phyloP scores from a whole-genome alignment of 1,139 yeast species.

The Candida smagusa region DNA sequence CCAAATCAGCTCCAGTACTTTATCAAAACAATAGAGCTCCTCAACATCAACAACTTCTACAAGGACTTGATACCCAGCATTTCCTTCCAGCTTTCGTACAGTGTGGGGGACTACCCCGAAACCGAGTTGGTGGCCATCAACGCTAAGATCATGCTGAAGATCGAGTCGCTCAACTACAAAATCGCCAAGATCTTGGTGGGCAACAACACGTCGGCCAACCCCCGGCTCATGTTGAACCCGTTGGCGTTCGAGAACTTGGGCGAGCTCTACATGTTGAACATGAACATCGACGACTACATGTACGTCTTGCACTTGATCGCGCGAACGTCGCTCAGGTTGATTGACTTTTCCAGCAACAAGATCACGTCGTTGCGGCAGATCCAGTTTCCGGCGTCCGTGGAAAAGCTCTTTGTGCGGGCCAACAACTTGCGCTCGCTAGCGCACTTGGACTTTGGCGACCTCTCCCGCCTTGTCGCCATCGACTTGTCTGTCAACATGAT shows the following conservation, averaged over 20 bases:
- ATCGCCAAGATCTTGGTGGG: slow-evolving; percentile 15
- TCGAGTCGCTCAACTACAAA: slow-evolving; percentile 15
- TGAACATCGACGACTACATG: slow-evolving; percentile 14
- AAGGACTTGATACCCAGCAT: slow-evolving; percentile 11
- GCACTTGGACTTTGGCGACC: slow-evolving; percentile 13
- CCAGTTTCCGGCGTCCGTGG: slow-evolving; percentile 13
- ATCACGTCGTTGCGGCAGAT: slow-evolving; percentile 14
- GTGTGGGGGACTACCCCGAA: slow-evolving; percentile 5
- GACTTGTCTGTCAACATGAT: slow-evolving; percentile 16
- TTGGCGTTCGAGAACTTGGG: slow-evolving; percentile 13
- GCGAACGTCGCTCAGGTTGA: slow-evolving; percentile 9
- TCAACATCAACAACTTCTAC: slow-evolving; percentile 17
- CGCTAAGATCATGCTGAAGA: slow-evolving; percentile 12
- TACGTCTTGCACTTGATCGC: slow-evolving; percentile 4
- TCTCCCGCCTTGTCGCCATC: slow-evolving; percentile 7
- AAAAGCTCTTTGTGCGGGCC: slow-evolving; percentile 15
- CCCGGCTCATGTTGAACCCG: slow-evolving; percentile 8
- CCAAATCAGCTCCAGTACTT: slow-evolving; percentile 8
- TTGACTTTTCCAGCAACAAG: slow-evolving; percentile 20
- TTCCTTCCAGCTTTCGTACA: slow-evolving; percentile 16
- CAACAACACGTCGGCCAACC: slow-evolving; percentile 9
- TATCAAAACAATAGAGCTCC: slow-evolving; percentile 16
- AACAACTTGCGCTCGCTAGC: slow-evolving; percentile 16
- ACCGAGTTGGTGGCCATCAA: slow-evolving; percentile 6
- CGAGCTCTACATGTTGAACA: slow-evolving; percentile 19